A percentile compares a stretch with the other conserved stretches of the same genome.
Evolutionary conservation across 192 early-diverging fungal genomes (phyloP).

Genomic region (Anaeromyces robustus): DNA sequence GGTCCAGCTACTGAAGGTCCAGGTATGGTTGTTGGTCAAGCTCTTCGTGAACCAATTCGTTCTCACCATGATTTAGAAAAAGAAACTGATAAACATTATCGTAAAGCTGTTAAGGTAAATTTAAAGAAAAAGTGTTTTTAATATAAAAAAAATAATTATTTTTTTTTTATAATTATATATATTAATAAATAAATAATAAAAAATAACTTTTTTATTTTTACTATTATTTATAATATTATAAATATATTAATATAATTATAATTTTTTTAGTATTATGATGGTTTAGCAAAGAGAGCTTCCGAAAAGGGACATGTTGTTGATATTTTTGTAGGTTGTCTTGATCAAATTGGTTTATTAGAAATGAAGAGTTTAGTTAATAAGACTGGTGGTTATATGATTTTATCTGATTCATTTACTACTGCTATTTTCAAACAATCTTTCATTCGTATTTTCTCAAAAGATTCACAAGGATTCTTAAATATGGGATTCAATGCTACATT

Average conservation of each 20-base stretch:
- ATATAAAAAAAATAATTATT: too few relatives aligned
- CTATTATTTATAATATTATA: too few relatives aligned
- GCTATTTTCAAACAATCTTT: slow-evolving; percentile 98
- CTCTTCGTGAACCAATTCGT: slow-evolving; percentile 84
- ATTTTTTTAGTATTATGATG: slow-evolving; percentile 67
- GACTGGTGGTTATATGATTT: slow-evolving; percentile 85
- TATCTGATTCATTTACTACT: slow-evolving; percentile 90
- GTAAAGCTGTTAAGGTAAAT: slow-evolving; percentile 71
- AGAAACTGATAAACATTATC: slow-evolving; percentile 79
- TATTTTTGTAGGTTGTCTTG: slow-evolving; percentile 94
- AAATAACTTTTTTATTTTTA: too few relatives aligned
- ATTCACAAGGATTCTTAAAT: slow-evolving; percentile 66
- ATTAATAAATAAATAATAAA: too few relatives aligned
- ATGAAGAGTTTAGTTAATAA: slow-evolving; percentile 81
- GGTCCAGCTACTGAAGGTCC: slow-evolving; percentile 91
- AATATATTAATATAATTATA: not conserved
- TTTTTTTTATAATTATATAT: too few relatives aligned
- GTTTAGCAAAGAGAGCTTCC: slow-evolving; percentile 66
- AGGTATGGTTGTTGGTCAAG: slow-evolving; percentile 80
- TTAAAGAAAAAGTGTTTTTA: too few relatives aligned
- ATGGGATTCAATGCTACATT: slow-evolving; percentile 97
- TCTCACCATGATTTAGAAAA: slow-evolving; percentile 97
- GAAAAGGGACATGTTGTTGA: slow-evolving; percentile 83
- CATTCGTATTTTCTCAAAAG: slow-evolving; percentile 84
- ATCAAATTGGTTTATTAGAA: slow-evolving; percentile 92